Base-by-base conservation (phyloP, 169 alveolate genomes). In the Eimeria necatrix region DNA sequence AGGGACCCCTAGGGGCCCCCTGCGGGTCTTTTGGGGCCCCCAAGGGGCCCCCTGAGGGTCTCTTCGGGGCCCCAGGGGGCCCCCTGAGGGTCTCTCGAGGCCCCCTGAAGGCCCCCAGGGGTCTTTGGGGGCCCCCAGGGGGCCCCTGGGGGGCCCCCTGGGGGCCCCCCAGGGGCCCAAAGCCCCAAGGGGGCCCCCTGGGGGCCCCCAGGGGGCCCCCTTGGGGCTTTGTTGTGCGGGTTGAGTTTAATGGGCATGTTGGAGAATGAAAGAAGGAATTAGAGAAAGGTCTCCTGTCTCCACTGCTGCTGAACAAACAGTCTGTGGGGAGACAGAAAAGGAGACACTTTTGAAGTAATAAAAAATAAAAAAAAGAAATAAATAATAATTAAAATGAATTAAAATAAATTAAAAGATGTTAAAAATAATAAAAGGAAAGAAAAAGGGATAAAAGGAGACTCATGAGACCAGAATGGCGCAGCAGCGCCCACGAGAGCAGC, bases 261-360 rank as follows among this genome's bases (percentile, higher is more conserved):
- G 14, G 3, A 71, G 3, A 5, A 71, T 71, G 41, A 71, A 71
- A 12, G 12, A 4, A 12, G 49, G 81, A 24, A 71, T 6, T 9
- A 32, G 18, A 5, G 12, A 18, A 4, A 71, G 16, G 49, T 6
- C 81, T 4, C 81, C 81, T 4, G 49, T n/a, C n/a, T 26, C 41
- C 14, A 71, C 81, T 20, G 81, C 81, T 9, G 81, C 81, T 20
- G 81, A 71, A 32, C 81, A 71, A 5, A 71, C 49, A n/a, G 51
- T n/a, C 81, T 71, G 81, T 48, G 22, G 81, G 64, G 14, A 56
- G 64, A 56, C 8, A 56, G 64, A 8, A 56, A 14, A 56, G 14
- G 64, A 56, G 64, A 14, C 64, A 9, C 64, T 9, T 8, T 9
- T 9, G 64, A 8, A 8, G 64, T 14, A 14, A 8, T 8, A 56